Evolutionary conservation across 495 filamentous ascomycete species (phyloP), one percentile per base, ranked within the genome.

Genomic region (Bacidia gigantensis): DNA sequence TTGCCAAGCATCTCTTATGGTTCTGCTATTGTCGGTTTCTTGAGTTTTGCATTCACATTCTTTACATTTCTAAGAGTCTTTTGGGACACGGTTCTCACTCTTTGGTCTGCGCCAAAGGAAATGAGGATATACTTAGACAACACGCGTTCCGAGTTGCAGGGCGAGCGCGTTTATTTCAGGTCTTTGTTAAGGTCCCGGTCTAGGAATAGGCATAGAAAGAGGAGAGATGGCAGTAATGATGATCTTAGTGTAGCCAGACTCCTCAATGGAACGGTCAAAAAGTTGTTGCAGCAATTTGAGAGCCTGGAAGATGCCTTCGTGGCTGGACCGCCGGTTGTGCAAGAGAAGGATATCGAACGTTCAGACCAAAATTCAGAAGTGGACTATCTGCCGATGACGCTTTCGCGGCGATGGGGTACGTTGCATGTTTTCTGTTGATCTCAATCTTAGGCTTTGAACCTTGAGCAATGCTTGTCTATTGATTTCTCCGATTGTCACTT

Each of bases 31-130:
- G 51, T 62, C 46, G 59, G 59, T n/a, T 62, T 62, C 26, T 52
- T 53, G 5, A 52, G 47, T 10, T 62, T 62, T 17, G 49, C 57
- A n/a, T 59, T 62, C 35, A 62, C 59, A 0, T 57, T 62, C 32
- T 55, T 59, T 21, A 59, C 57, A 0, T 59, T 59, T 32, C 11
- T 59, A 1, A 44, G 52, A 20, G 57, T 62, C 11, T 59, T 62
- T 40, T 62, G 59, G 57, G 48, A 54, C 11, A 56, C 59, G 0
- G 52, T 62, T 18, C 46, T 52, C n/a, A 62, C 59, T 9, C 38
- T 62, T 35, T 57, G 51, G 53, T 18, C 42, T 11, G 59, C 59
- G 3, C 59, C 59, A 14, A 55, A 41, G 21, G 44, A 62, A 43
- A 42, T 57, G 38, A 50, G 24, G 7, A 23, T 22, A 22, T 52